Percentiles rank a stretch among this genome's conserved stretches.
phyloP scores from a whole-genome alignment of 805 yeast genomes.

The Lachancea mirantina region DNA sequence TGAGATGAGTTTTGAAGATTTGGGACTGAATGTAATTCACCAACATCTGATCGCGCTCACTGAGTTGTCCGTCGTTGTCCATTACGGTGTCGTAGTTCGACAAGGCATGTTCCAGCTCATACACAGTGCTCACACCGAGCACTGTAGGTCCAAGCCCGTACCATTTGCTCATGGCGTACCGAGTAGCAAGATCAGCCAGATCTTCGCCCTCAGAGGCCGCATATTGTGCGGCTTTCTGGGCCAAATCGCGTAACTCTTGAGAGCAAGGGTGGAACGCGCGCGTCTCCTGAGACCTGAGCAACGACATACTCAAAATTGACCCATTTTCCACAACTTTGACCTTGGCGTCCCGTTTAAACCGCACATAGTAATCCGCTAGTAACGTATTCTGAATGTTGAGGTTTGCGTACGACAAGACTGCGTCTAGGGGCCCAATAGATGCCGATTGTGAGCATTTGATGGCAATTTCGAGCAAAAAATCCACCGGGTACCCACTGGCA shows the following conservation, averaged over 20 bases:
- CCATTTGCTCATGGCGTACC: slow-evolving; percentile 68
- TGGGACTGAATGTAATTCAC: slow-evolving; percentile 37
- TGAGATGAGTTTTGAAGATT: slow-evolving; percentile 46
- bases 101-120: slow-evolving; percentile 60
- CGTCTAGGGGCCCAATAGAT: slow-evolving; percentile 60
- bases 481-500: slow-evolving; percentile 81
- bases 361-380: slow-evolving; percentile 41
- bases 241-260: slow-evolving; percentile 41
- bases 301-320: slow-evolving; percentile 82
- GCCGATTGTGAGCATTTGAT: slow-evolving; percentile 26
- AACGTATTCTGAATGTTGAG: slow-evolving; percentile 71
- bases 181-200: slow-evolving; percentile 73
- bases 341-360: slow-evolving; percentile 46
- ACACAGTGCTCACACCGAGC: slow-evolving; percentile 62
- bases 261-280: slow-evolving; percentile 79
- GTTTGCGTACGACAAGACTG: slow-evolving; percentile 70
- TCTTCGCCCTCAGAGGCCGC: slow-evolving; percentile 47
- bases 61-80: slow-evolving; percentile 27
- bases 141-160: slow-evolving; percentile 52
- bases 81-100: slow-evolving; percentile 45
- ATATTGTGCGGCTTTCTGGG: slow-evolving; percentile 38
- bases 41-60: slow-evolving; percentile 37
- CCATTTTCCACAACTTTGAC: slow-evolving; percentile 65
- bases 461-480: slow-evolving; percentile 52
- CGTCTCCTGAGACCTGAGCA: slow-evolving; percentile 61